A percentile compares a stretch with the other conserved stretches of the same genome.
phyloP scores from a whole-genome alignment of 2,329 filamentous ascomycete species.

The Claviceps paspali region DNA sequence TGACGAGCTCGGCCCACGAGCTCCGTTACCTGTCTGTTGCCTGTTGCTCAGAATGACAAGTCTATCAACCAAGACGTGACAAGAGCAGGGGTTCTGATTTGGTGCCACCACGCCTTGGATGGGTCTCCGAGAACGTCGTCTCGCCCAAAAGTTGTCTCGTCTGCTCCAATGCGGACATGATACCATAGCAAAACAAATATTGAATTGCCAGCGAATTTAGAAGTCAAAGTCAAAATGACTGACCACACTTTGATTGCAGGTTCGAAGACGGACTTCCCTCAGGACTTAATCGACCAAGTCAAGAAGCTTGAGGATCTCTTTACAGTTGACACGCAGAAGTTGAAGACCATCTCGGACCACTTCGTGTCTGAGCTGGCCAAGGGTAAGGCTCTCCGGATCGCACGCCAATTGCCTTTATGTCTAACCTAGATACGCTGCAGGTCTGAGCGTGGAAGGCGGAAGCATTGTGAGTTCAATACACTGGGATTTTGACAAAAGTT shows the following conservation, averaged over 20 bases:
- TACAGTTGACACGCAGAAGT: slow-evolving; percentile 58
- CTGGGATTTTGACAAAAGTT: no score
- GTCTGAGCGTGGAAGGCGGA: slow-evolving; percentile 72
- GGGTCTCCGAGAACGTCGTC: neutral
- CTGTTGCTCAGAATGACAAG: neutral
- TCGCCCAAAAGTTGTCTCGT: no score
- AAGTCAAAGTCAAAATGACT: slow-evolving; percentile 1
- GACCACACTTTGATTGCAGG: slow-evolving; percentile 33
- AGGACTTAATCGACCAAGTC: slow-evolving; percentile 67
- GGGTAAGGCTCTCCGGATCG: slow-evolving; percentile 33
- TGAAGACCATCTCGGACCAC: slow-evolving; percentile 82
- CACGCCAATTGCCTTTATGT: neutral
- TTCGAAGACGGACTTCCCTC: slow-evolving; percentile 81
- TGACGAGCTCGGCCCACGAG: no score
- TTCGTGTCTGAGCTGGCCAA: slow-evolving; percentile 81
- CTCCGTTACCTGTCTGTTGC: no score
- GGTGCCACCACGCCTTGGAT: neutral
- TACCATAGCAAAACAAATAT: neutral
- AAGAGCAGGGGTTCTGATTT: neutral
- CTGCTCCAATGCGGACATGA: no score
- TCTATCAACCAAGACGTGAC: neutral
- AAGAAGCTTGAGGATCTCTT: slow-evolving; percentile 72
- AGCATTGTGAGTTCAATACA: slow-evolving; percentile 64
- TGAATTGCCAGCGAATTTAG: neutral
- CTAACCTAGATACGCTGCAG: slow-evolving; percentile 25